Evolutionary conservation across 441 rosid genomes (phyloP).

Genomic region (Rhodomyrtus psidioides): DNA sequence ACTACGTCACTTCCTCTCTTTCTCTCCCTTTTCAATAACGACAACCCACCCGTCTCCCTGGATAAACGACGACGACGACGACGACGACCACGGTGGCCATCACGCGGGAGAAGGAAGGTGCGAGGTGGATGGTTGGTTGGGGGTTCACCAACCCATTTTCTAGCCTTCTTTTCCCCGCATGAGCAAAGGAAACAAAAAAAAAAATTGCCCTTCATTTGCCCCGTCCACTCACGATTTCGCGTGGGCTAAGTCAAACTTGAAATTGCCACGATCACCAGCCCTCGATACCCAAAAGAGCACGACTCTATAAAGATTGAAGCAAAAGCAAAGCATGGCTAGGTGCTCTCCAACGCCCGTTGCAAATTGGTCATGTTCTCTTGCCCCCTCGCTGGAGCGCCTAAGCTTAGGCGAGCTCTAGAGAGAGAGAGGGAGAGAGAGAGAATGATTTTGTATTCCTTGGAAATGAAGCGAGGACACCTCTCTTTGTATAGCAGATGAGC

Average conservation of each 20-base stretch:
- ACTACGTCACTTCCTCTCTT: not conserved
- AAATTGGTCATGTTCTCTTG: not conserved
- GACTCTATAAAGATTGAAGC: not conserved
- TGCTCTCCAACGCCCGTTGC: not conserved
- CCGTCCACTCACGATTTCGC: not conserved
- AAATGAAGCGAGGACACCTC: no score
- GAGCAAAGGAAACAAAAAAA: not conserved
- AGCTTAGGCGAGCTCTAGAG: no score
- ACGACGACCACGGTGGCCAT: not conserved
- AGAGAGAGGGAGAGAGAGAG: no score
- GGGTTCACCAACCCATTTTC: not conserved
- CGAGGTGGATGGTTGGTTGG: not conserved
- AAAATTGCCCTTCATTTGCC: not conserved
- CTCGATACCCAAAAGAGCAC: not conserved
- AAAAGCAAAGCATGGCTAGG: not conserved
- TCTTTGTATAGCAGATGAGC: no score
- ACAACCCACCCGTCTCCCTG: not conserved
- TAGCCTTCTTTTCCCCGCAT: not conserved
- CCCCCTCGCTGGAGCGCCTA: no score
- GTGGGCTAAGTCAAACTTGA: not conserved
- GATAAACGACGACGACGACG: not conserved
- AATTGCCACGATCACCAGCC: not conserved
- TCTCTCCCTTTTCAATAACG: not conserved
- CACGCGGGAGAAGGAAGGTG: not conserved
- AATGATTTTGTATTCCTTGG: no score